Conservation (phyloP, 148 eudicot genomes). For the Limonium bicolor region DNA sequence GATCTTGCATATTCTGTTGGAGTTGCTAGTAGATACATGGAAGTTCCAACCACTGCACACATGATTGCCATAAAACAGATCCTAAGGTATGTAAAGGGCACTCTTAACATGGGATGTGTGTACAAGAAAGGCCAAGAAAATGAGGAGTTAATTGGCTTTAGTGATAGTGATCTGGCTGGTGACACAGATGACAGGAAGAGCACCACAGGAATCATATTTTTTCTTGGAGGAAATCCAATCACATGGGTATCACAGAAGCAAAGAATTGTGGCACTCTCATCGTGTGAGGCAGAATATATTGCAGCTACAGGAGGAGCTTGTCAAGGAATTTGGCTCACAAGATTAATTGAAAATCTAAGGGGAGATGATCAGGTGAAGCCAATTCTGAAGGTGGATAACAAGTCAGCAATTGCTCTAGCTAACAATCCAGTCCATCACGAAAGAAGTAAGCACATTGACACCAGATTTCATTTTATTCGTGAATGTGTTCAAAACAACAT, state of each 20-base stretch:
- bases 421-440: neutral
- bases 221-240: neutral
- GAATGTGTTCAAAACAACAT: neutral
- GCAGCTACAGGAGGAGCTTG: neutral
- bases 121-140: too few relatives aligned
- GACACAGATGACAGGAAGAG: conserved; percentile 7
- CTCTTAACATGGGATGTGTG: too few relatives aligned
- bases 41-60: neutral
- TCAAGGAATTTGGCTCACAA: neutral
- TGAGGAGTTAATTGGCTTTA: too few relatives aligned
- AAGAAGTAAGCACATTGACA: neutral
- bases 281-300: conserved; percentile 1
- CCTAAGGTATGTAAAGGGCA: neutral
- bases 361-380: neutral
- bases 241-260: neutral
- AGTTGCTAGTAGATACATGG: neutral
- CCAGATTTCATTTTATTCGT: neutral
- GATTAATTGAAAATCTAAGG: neutral
- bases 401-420: neutral
- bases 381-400: neutral
- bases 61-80: neutral
- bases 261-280: conserved; percentile 2
- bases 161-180: conserved; percentile 4
- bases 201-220: conserved; percentile 3
- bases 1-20: too few relatives aligned